Percentiles rank a stretch among this genome's conserved stretches.
phyloP scores from a whole-genome alignment of 371 early-diverging fungal species.

The Apophysomyces trapeziformis region DNA sequence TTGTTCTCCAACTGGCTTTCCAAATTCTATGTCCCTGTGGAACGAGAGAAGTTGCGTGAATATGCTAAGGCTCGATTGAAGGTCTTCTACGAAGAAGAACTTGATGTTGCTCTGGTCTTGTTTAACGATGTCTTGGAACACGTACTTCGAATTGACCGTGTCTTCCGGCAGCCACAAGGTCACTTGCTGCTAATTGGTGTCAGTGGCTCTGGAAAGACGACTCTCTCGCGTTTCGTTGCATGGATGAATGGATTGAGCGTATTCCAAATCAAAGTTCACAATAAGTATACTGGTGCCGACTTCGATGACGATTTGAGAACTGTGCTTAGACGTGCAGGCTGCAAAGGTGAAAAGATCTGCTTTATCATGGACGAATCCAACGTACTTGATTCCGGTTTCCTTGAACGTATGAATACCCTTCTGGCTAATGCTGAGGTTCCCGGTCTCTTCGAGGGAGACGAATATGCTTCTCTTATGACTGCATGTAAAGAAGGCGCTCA shows the following conservation, averaged over 20 bases:
- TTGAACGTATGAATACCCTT: conserved; percentile 99
- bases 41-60: conserved; percentile 88
- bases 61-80: conserved; percentile 95
- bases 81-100: conserved; percentile 99
- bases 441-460: conserved; percentile 98
- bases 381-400: conserved; percentile 94
- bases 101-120: conserved; percentile 94
- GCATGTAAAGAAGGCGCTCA: conserved; percentile 95
- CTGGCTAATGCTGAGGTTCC: conserved; percentile 98
- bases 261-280: conserved; percentile 96
- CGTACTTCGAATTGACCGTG: conserved; percentile 97
- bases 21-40: conserved; percentile 89
- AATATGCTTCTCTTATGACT: conserved; percentile 93
- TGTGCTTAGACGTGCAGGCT: conserved; percentile 92
- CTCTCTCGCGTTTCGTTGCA: conserved; percentile 95
- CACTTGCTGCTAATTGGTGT: conserved; percentile 98
- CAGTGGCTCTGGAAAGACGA: conserved; percentile 96
- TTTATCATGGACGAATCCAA: conserved; percentile 99
- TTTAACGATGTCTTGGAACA: conserved; percentile 98
- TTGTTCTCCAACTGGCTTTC: conserved; percentile 98
- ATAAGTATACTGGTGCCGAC: conserved; percentile 94
- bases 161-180: conserved; percentile 97
- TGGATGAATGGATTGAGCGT: conserved; percentile 99
- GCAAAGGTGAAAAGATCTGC: conserved; percentile 97
- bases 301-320: conserved; percentile 97